Percentiles rank a stretch among this genome's conserved stretches.
Evolutionary conservation across 257 asterid species (phyloP).

Genomic region (Parsonsia alboflavescens): DNA sequence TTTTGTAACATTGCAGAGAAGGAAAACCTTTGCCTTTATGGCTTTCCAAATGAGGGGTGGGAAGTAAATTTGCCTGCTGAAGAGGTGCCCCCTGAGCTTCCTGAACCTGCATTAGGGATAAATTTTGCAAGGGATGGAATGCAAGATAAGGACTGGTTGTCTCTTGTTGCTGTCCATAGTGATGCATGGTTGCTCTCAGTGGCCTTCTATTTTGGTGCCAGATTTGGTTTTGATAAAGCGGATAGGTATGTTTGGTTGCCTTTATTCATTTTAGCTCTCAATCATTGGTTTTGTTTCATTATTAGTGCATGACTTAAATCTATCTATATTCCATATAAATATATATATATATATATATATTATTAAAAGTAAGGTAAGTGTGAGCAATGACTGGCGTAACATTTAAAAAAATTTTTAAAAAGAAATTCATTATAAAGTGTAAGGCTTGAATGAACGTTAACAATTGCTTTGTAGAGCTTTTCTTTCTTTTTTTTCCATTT

Average conservation of each 20-base stretch:
- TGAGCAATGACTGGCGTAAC: no score
- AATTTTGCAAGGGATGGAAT: constrained; percentile 48
- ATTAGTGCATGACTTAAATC: neutral
- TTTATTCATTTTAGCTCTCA: no score
- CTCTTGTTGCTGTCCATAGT: constrained; percentile 44
- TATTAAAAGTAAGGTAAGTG: no score
- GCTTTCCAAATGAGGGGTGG: constrained; percentile 37
- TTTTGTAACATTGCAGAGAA: constrained; percentile 24
- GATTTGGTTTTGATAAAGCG: constrained; percentile 41
- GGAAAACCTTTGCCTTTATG: constrained; percentile 45
- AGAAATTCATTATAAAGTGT: no score
- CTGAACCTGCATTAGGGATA: constrained; percentile 48
- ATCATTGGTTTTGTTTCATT: neutral
- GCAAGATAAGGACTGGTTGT: constrained; percentile 46
- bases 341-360: no score
- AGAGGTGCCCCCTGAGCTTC: constrained; percentile 49
- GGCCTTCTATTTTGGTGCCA: constrained; percentile 47
- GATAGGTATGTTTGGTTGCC: no score
- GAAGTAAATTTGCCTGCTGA: constrained; percentile 45
- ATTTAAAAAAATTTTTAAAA: no score
- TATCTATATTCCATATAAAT: neutral
- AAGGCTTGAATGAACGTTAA: no score
- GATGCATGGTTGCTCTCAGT: constrained; percentile 42
- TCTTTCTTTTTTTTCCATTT: no score
- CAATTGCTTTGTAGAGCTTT: no score